A percentile compares a stretch with the other conserved stretches of the same genome.
Conservation (phyloP, 768 basidiomycete species). For the Russula virescens region DNA sequence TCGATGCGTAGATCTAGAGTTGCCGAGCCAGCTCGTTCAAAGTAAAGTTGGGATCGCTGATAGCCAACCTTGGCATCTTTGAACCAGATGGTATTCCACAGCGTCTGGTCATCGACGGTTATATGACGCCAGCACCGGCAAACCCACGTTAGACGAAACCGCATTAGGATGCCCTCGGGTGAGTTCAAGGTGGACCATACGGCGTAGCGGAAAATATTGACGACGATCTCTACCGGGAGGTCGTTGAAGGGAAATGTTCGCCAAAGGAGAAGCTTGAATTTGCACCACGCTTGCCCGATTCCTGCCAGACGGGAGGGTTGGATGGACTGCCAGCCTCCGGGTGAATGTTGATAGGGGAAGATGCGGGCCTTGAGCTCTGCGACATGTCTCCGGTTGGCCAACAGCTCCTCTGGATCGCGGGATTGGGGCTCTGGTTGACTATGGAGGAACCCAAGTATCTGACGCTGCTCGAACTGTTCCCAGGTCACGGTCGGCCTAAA, state of each 20-base stretch:
- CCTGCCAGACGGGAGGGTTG: neutral
- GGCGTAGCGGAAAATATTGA: constrained; percentile 56
- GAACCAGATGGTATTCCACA: constrained; percentile 57
- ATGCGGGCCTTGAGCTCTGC: constrained; percentile 11
- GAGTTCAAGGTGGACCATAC: constrained; percentile 42
- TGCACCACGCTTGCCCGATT: constrained; percentile 11
- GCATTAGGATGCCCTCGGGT: constrained; percentile 28
- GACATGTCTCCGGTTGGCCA: neutral
- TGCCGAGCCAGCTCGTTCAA: constrained; percentile 50
- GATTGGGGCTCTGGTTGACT: constrained; percentile 15
- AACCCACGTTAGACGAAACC: constrained; percentile 51
- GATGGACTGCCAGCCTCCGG: neutral
- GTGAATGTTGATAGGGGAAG: neutral
- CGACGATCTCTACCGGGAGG: constrained; percentile 60
- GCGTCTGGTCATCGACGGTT: constrained; percentile 25
- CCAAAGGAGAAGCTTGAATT: constrained; percentile 30
- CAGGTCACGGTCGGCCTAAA: neutral
- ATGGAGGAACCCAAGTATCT: neutral
- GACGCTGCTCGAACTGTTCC: constrained; percentile 5
- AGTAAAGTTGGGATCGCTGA: constrained; percentile 48
- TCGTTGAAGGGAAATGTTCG: constrained; percentile 50
- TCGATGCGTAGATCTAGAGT: constrained; percentile 59
- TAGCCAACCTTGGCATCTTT: constrained; percentile 43
- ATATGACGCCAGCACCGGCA: constrained; percentile 37
- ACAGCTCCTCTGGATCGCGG: neutral